These are phyloP conservation scores for Austroboletus festivus DNA, from an alignment of 768 basidiomycete species.

Conservation along the genomic window DNA sequence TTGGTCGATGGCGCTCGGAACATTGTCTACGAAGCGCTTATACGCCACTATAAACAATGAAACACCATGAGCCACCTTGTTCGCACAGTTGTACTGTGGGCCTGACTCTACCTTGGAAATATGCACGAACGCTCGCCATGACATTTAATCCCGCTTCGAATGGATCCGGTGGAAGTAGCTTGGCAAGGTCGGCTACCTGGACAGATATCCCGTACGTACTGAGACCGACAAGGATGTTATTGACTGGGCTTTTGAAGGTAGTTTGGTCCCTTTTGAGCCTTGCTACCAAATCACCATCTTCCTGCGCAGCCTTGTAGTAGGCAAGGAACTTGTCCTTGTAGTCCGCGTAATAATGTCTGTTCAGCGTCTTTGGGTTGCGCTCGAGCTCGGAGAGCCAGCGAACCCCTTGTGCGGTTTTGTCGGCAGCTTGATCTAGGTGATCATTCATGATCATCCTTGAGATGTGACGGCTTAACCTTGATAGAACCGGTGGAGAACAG, in stretches of 20 bases:
- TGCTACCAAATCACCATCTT: slow-evolving; percentile 2
- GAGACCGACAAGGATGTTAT: slow-evolving; percentile 24
- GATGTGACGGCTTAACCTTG: not conserved
- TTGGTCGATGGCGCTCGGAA: slow-evolving; percentile 37
- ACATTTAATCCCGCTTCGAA: slow-evolving; percentile 57
- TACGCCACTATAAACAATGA: not conserved
- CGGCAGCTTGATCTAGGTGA: slow-evolving; percentile 44
- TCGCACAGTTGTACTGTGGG: not conserved
- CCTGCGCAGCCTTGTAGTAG: slow-evolving; percentile 40
- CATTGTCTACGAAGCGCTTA: slow-evolving; percentile 38
- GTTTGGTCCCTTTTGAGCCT: not conserved
- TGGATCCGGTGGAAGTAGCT: slow-evolving; percentile 47
- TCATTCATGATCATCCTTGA: slow-evolving; percentile 53
- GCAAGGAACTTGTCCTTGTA: slow-evolving; percentile 50
- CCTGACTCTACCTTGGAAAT: slow-evolving; percentile 64
- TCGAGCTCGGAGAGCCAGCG: slow-evolving; percentile 51
- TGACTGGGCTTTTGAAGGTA: slow-evolving; percentile 16
- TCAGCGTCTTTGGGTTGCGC: slow-evolving; percentile 47
- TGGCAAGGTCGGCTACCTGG: slow-evolving; percentile 43
- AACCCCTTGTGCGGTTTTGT: slow-evolving; percentile 39
- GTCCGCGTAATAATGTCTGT: slow-evolving; percentile 47
- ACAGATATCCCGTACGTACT: slow-evolving; percentile 28
- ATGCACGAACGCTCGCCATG: slow-evolving; percentile 71
- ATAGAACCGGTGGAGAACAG: rapidly evolving
- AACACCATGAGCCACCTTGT: not conserved